Base-by-base conservation (phyloP, 176 grass and related monocot species). In the barley (Hordeum vulgare) region DNA sequence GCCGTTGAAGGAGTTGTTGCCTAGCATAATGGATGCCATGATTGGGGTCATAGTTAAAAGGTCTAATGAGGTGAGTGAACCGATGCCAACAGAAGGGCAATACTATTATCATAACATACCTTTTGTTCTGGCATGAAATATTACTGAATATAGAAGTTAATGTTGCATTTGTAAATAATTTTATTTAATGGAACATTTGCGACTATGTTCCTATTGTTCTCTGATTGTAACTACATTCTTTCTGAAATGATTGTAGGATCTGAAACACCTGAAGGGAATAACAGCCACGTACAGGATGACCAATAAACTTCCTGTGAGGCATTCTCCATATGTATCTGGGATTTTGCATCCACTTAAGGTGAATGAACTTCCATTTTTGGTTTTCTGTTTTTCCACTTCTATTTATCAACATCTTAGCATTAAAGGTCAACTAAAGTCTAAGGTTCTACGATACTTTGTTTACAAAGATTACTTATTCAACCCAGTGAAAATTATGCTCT, bases 281-380 rank as follows among this genome's bases (percentile, higher is more conserved):
- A 90, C 91, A 79, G 93, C 96, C 5, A 96, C 91, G 67, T 99
- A 99, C 87, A 96, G 96, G 81, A 92, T 99, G 96, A 94, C 91
- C 11, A 99, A 87, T 80, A 96, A 99, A 63, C 96, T 99, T 96
- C 89, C 96, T 57, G 93, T 94, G 31, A 96, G 91, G 81, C 96
- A 93, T 92, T 99, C 96, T 74, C 91, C 87, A 29, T 99, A 99
- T 71, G 96, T 96, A 74, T 96, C 91, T 26, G 83, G 89, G 51
- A 94, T 96, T 77, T 89, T 96, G 66, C 92, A 92, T 90, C 93
- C 96, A 81, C 66, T 99, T 24, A 94, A 99, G 93, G 93, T 99
- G 79, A 86, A 74, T 85, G n/a, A 23, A 75, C 61, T 61, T 89
- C 71, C 71, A 71, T 83, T 25, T 88, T 61, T 84, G 27, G 24